Conservation (phyloP, 164 flowering plant species). For the Vitis vinifera region ASM3070453v1 NC_081817.1:27862001-27862500, state of each 20-base stretch:
- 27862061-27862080: slow-evolving; percentile 19
- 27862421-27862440: too few species aligned
- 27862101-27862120: slow-evolving; percentile 11
- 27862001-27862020: slow-evolving; percentile 2
- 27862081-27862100: slow-evolving; percentile 6
- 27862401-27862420: too few species aligned
- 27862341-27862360: too few species aligned
- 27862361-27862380: too few species aligned
- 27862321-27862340: too few species aligned
- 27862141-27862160: slow-evolving; percentile 27
- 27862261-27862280: slow-evolving; percentile 32
- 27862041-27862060: slow-evolving; percentile 22
- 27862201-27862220: slow-evolving; percentile 39
- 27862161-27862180: slow-evolving; percentile 29
- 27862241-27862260: slow-evolving; percentile 47
- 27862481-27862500: too few species aligned
- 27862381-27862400: too few species aligned
- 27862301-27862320: slow-evolving; percentile 34
- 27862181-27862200: slow-evolving; percentile 54
- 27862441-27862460: too few species aligned
- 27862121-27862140: slow-evolving; percentile 26
- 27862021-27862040: slow-evolving; percentile 15
- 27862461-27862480: too few species aligned
- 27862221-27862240: slow-evolving; percentile 45
- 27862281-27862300: slow-evolving; percentile 43